Base-by-base conservation (phyloP, 1,139 yeast species). In the Taphrina communis region DNA sequence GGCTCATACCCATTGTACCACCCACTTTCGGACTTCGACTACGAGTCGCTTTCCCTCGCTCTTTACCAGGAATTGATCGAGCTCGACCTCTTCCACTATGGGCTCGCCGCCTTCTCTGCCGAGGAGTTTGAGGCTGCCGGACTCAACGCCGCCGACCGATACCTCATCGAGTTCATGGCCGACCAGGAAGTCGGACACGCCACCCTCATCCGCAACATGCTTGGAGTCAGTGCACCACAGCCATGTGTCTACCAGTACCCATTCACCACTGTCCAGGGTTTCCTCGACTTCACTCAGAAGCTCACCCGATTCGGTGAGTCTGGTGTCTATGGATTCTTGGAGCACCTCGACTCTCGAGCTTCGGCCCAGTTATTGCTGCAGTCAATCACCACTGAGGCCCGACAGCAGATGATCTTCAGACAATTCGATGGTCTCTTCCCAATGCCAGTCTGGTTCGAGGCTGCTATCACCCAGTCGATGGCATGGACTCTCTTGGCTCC, bases 401-500 rank as follows among this genome's bases (percentile, higher is more conserved):
- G 72, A 6, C 72, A 70, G 48, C 66, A 70, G 62, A 62, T 70
- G 69, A 66, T 67, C 62, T 68, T 70, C 57, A 56, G 72, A 21
- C 71, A 69, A 48, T 52, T 70, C 25, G 71, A 69, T 17, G 72
- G 72, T 6, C 63, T 70, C 25, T 62, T 69, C 59, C 72, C 72
- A 19, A 61, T 66, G 62, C 70, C 71, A 41, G 71, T 66, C 48
- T 70, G 65, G 69, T 70, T 70, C 62, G 65, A 66, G 42, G 69
- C 72, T 31, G 72, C 60, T 12, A 66, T 69, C 19, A 63, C 72
- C 0, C 72, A 70, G 66, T 69, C 71, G 12, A 61, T 69, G 68
- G 71, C 70, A 25, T 70, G 72, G 72, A 61, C 72, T 36, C 62
- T 70, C 38, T 51, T 70, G 35, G 66, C 71, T 35, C 72, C 70